Conservation (phyloP, 257 asterid species). For the Haberlea rhodopensis region DNA sequence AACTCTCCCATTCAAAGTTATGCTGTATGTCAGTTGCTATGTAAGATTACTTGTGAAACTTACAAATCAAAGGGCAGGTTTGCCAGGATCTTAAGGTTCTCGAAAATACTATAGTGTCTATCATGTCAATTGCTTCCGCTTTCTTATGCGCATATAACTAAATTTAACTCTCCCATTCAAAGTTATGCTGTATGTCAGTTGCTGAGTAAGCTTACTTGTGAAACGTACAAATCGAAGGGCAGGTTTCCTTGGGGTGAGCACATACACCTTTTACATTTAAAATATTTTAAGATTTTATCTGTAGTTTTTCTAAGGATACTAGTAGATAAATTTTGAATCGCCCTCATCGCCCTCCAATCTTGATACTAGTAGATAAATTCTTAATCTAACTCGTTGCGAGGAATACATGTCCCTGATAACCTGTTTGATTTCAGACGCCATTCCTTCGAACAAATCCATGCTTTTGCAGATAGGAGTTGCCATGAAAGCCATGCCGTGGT, state of each 20-base stretch:
- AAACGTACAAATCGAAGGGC: neutral
- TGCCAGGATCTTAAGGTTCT: neutral
- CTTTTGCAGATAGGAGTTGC: constrained; percentile 90
- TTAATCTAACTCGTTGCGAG: constrained; percentile 7
- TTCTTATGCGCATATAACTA: neutral
- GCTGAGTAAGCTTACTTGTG: neutral
- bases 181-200: neutral
- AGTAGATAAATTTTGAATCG: constrained; percentile 6
- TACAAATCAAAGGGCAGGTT: neutral
- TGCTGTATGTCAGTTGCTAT: too few species aligned
- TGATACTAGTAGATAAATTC: neutral
- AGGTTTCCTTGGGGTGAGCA: neutral
- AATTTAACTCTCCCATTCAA: neutral
- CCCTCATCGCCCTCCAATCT: too few species aligned
- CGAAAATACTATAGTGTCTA: neutral
- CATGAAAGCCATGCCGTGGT: constrained; percentile 98
- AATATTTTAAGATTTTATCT: too few species aligned
- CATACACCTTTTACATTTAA: neutral
- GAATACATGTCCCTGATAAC: constrained; percentile 25
- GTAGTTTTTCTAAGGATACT: neutral
- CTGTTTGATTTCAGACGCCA: constrained; percentile 57
- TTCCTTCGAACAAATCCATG: constrained; percentile 83
- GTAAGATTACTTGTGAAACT: neutral
- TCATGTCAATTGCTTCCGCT: neutral
- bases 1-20: neutral